Evolutionary conservation across 306 rosid species (phyloP).

Genomic region (Sindora glabra): DNA sequence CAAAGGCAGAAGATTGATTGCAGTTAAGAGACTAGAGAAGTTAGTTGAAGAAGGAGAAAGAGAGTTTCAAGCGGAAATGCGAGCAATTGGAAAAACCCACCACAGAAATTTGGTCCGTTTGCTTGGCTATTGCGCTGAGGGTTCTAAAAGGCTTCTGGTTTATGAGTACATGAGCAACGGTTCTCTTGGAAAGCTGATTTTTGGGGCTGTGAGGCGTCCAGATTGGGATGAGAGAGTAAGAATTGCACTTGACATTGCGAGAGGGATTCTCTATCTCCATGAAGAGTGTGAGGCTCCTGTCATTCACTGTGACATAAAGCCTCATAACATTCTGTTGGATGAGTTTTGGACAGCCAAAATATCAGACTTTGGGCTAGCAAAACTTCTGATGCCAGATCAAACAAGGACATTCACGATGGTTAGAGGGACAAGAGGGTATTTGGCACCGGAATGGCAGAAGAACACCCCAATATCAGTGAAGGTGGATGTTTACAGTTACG

Average conservation of each 20-base stretch:
- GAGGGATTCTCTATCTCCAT: constrained; percentile 31
- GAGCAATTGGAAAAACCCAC: constrained; percentile 28
- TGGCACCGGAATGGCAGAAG: constrained; percentile 33
- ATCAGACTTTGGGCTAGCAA: constrained; percentile 32
- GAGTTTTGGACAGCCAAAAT: constrained; percentile 30
- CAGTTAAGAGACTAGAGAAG: constrained; percentile 28
- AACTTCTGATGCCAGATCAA: constrained; percentile 31
- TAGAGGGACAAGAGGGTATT: constrained; percentile 35
- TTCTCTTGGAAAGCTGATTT: constrained; percentile 30
- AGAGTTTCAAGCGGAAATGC: constrained; percentile 31
- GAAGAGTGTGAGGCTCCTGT: constrained; percentile 28
- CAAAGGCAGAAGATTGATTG: constrained; percentile 17
- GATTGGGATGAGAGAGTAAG: constrained; percentile 29
- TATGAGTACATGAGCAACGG: constrained; percentile 37
- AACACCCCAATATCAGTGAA: constrained; percentile 29
- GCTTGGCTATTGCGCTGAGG: constrained; percentile 26
- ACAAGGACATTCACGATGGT: constrained; percentile 24
- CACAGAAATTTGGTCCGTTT: constrained; percentile 32
- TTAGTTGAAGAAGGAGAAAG: constrained; percentile 32
- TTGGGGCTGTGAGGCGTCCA: constrained; percentile 7
- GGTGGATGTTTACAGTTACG: constrained; percentile 35
- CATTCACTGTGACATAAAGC: constrained; percentile 36
- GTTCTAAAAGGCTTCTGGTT: constrained; percentile 33
- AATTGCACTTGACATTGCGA: constrained; percentile 32
- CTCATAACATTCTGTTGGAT: constrained; percentile 38